phyloP scores from a whole-genome alignment of 352 stramenopile genomes.

The Thalassiosira hispida region DNA sequence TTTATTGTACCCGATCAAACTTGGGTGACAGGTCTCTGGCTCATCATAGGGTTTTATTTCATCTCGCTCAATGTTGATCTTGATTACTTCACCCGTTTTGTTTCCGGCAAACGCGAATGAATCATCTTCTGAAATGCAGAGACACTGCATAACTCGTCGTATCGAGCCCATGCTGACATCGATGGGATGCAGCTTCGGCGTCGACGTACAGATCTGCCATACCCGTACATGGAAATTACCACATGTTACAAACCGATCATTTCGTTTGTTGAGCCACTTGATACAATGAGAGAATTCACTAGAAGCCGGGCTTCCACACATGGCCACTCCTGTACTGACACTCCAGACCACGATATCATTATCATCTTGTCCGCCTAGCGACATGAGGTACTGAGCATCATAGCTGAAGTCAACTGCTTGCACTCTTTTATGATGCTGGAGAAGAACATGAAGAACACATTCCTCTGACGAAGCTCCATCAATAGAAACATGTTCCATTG shows the following conservation, averaged over 20 bases:
- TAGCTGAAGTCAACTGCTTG: slow-evolving; percentile 91
- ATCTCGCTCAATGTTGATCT: slow-evolving; percentile 94
- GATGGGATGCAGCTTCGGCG: slow-evolving; percentile 93
- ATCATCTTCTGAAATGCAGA: slow-evolving; percentile 92
- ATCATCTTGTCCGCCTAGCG: slow-evolving; percentile 94
- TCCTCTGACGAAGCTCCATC: slow-evolving; percentile 70
- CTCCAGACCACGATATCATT: slow-evolving; percentile 97
- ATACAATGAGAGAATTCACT: slow-evolving; percentile 89
- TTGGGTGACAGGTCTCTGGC: slow-evolving; percentile 78
- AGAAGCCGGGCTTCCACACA: slow-evolving; percentile 93
- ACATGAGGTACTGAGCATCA: slow-evolving; percentile 90
- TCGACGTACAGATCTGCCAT: slow-evolving; percentile 88
- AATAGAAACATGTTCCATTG: slow-evolving; percentile 82
- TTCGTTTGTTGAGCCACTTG: slow-evolving; percentile 89
- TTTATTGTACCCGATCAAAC: slow-evolving; percentile 88
- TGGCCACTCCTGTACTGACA: slow-evolving; percentile 87
- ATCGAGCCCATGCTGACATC: slow-evolving; percentile 93
- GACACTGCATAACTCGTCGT: slow-evolving; percentile 92
- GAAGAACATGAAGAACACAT: slow-evolving; percentile 89
- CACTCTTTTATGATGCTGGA: slow-evolving; percentile 94
- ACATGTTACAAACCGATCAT: slow-evolving; percentile 93
- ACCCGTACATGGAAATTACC: slow-evolving; percentile 94
- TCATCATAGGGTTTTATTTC: slow-evolving; percentile 90
- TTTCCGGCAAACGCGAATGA: slow-evolving; percentile 93
- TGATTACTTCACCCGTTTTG: slow-evolving; percentile 94